Evolutionary conservation across 2,329 filamentous ascomycete species (phyloP), one percentile per base, ranked within the genome.

Genomic region (Ophiostoma ulmi): DNA sequence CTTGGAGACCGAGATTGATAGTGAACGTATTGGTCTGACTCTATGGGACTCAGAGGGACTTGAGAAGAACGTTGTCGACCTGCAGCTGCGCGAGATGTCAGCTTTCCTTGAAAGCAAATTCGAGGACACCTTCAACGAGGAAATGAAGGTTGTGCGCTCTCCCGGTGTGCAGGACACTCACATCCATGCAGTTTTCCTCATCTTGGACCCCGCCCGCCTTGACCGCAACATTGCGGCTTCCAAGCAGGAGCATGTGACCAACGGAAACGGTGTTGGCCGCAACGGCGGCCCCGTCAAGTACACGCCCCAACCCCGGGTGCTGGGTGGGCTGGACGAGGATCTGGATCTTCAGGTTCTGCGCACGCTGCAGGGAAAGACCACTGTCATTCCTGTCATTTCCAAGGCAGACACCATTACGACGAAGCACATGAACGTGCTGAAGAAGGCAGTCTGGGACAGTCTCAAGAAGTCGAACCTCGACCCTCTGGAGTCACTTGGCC

Each of bases 361-460:
- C 67, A 91, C 91, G 20, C 86, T 99, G 38, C 90, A 97, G 79
- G 91, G 92, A 76, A 97, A 97, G 84, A 98, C 95, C 0, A 97
- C 93, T 0, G 93, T 98, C 72, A 92, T 99, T 66, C 95, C 95
- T 0, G 90, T 99, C 72, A 94, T 99, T 77, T 91, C 93, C 78
- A 99, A 99, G 81, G 94, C 95, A 55, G 95, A 99, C 79, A 97
- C 94, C 17, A 91, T 98, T 76, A 98, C 95, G n/a, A 90, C 91
- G 0, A 91, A 91, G 69, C 95, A 99, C 80, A 98, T 98, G 95
- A 85, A 87, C 65, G 90, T 92, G 76, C 86, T 99, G 74, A 97
- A 97, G 84, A 93, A 90, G 80, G 90, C 90, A 14, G 94, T 99
- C 44, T 96, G 92, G 88, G 88, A 92, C 70, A 94, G 91, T 75